Percentiles rank a stretch among this genome's conserved stretches.
These are phyloP conservation scores for Thinopyrum obtusiflorum DNA, from an alignment of 202 grass and related monocot genomes.

Conservation along the genomic window DNA sequence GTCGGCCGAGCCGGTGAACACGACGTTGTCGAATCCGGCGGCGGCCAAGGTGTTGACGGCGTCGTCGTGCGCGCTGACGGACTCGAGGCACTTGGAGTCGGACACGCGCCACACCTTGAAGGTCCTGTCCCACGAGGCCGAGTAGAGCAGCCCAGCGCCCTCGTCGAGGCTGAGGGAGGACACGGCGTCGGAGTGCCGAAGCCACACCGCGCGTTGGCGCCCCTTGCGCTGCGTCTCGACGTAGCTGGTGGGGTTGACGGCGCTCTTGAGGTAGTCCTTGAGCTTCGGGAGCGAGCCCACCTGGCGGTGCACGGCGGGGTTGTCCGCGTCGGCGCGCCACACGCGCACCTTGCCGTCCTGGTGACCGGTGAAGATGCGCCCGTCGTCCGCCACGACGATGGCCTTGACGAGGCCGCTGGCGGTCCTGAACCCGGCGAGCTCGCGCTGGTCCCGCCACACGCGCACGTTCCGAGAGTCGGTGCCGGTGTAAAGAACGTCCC, in stretches of 20 bases:
- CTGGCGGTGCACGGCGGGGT: constrained; percentile 39
- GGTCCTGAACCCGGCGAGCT: constrained; percentile 48
- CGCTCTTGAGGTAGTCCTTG: constrained; percentile 50
- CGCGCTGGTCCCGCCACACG: constrained; percentile 59
- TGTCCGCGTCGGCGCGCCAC: constrained; percentile 46
- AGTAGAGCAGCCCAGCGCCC: constrained; percentile 64
- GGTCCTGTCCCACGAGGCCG: constrained; percentile 71
- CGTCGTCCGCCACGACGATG: constrained; percentile 52
- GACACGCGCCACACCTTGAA: constrained; percentile 77
- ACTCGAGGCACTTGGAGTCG: constrained; percentile 75
- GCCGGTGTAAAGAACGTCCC: constrained; percentile 68
- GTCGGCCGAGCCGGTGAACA: constrained; percentile 78
- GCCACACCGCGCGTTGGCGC: constrained; percentile 36
- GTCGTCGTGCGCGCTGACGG: constrained; percentile 64
- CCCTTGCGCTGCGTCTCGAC: background rate
- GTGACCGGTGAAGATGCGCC: constrained; percentile 74
- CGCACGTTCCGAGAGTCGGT: constrained; percentile 71
- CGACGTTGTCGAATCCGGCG: constrained; percentile 37
- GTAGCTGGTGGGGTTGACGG: constrained; percentile 75
- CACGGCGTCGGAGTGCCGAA: constrained; percentile 77
- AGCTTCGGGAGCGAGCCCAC: constrained; percentile 59
- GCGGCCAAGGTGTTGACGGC: constrained; percentile 67
- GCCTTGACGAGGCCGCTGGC: constrained; percentile 85
- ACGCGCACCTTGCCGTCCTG: constrained; percentile 85
- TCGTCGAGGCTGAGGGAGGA: constrained; percentile 80